These are phyloP conservation scores for Colletotrichum lini DNA, from an alignment of 2,329 filamentous ascomycete genomes.

Conservation along the genomic window DNA sequence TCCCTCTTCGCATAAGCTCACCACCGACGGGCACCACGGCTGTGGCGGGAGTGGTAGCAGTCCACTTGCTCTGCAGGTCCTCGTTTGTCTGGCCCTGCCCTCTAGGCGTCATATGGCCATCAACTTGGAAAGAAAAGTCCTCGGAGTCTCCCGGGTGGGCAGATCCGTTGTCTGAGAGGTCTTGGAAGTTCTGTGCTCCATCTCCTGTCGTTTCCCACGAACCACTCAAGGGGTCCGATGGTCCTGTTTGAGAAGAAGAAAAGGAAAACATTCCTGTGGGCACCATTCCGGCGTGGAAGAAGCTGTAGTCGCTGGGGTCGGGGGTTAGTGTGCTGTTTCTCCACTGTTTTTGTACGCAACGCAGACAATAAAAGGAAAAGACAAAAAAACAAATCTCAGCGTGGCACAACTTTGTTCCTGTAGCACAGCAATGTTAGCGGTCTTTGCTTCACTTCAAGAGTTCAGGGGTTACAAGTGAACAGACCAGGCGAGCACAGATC, in stretches of 20 bases:
- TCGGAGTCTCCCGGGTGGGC: slow-evolving; percentile 67
- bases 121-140: slow-evolving; percentile 64
- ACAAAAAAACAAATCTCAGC: slow-evolving; percentile 52
- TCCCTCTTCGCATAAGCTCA: slow-evolving; percentile 61
- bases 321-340: slow-evolving; percentile 70
- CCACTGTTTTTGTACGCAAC: slow-evolving; percentile 53
- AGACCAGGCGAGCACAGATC: slow-evolving; percentile 50
- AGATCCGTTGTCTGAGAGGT: slow-evolving; percentile 66
- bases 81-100: slow-evolving; percentile 64
- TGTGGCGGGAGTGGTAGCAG: slow-evolving; percentile 53
- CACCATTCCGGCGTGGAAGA: slow-evolving; percentile 65
- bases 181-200: slow-evolving; percentile 72
- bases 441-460: slow-evolving; percentile 34
- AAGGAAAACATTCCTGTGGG: slow-evolving; percentile 70
- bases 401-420: slow-evolving; percentile 73
- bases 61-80: slow-evolving; percentile 65
- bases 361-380: slow-evolving; percentile 50
- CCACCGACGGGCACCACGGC: slow-evolving; percentile 49
- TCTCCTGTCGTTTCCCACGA: slow-evolving; percentile 71
- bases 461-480: slow-evolving; percentile 49
- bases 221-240: slow-evolving; percentile 69
- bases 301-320: slow-evolving; percentile 69
- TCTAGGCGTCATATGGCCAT: slow-evolving; percentile 68
- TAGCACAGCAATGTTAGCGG: slow-evolving; percentile 53
- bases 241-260: slow-evolving; percentile 73